These are phyloP conservation scores for Phytophthora cactorum DNA, from an alignment of 352 stramenopile species.

Conservation along the genomic window DNA sequence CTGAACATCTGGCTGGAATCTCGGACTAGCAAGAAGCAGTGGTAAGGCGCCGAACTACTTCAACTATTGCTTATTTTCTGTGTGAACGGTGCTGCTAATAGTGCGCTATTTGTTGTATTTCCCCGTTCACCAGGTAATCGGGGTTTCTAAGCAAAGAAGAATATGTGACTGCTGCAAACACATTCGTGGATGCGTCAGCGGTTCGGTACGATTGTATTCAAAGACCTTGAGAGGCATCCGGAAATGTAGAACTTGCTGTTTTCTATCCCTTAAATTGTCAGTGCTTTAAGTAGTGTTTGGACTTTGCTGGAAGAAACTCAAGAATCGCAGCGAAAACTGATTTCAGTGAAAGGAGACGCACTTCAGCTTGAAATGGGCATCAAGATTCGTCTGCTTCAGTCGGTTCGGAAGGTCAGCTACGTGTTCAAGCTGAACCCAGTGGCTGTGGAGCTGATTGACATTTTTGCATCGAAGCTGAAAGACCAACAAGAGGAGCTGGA, in stretches of 20 bases:
- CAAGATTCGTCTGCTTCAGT: constrained; percentile 15
- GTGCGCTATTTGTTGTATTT: too few relatives aligned
- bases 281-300: constrained; percentile 22
- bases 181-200: constrained; percentile 23
- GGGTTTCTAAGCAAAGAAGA: constrained; percentile 23
- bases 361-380: constrained; percentile 22
- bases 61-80: too few relatives aligned
- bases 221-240: rapidly evolving
- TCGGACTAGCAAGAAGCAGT: constrained; percentile 20
- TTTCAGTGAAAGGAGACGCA: not conserved
- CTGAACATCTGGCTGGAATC: constrained; percentile 24
- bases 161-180: constrained; percentile 22
- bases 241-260: too few relatives aligned
- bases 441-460: constrained; percentile 21
- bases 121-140: constrained; percentile 12
- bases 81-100: too few relatives aligned
- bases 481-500: constrained; percentile 31
- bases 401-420: constrained; percentile 18
- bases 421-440: constrained; percentile 18
- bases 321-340: constrained; percentile 11
- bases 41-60: not conserved
- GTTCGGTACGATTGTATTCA: constrained; percentile 16
- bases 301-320: constrained; percentile 2
- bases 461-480: constrained; percentile 28
- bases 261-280: too few relatives aligned